These are phyloP conservation scores for Vachellia pachyceras DNA, from an alignment of 306 rosid species.

Conservation along the genomic window DNA sequence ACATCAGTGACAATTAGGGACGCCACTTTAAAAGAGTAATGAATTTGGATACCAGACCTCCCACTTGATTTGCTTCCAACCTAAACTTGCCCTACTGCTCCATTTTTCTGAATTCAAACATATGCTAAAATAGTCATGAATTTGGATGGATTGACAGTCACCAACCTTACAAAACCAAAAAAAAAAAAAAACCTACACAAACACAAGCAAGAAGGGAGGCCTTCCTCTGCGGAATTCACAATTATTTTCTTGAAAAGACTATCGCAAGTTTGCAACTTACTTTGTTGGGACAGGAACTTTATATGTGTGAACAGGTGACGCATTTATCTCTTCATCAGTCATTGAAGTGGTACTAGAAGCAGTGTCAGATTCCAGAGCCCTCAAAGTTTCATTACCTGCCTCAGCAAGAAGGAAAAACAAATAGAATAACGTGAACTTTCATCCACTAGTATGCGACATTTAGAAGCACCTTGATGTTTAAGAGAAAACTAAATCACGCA, in stretches of 20 bases:
- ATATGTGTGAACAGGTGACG: conserved; percentile 63
- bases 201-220: neutral
- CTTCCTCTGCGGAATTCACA: conserved; percentile 2
- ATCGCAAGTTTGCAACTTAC: conserved; percentile 54
- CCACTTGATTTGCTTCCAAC: neutral
- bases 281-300: conserved; percentile 44
- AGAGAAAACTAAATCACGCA: neutral
- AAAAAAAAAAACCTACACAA: conserved; percentile 8
- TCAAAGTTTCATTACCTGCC: conserved; percentile 52
- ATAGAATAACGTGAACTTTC: neutral
- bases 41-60: neutral
- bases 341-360: conserved; percentile 51
- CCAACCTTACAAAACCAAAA: neutral
- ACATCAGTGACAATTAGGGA: neutral
- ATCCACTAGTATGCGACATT: neutral
- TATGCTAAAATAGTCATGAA: neutral
- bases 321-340: conserved; percentile 70
- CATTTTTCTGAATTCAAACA: neutral
- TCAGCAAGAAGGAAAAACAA: conserved; percentile 13
- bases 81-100: neutral
- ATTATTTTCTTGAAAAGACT: neutral
- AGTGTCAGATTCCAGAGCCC: conserved; percentile 43
- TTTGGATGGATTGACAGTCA: neutral
- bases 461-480: neutral
- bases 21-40: neutral